A percentile compares a stretch with the other conserved stretches of the same genome.
These are phyloP conservation scores for Turnera subulata DNA, from an alignment of 345 rosid species.

Conservation along the genomic window DNA sequence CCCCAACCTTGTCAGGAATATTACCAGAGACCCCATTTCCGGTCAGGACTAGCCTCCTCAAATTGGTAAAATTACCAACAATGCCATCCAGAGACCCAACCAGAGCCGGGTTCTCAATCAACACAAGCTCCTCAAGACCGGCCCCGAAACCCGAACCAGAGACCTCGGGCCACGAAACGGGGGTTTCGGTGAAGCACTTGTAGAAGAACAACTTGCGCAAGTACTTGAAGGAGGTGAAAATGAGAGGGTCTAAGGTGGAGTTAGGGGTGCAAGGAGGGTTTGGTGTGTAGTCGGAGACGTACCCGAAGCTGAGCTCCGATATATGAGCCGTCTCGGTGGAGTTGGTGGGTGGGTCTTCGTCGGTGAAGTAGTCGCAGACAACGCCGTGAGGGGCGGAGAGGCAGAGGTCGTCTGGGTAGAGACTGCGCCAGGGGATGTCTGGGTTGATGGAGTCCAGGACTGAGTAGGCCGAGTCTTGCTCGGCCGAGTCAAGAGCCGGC, in stretches of 20 bases:
- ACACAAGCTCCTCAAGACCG: constrained; percentile 52
- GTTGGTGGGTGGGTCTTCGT: constrained; percentile 6
- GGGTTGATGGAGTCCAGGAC: constrained; percentile 57
- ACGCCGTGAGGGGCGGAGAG: constrained; percentile 64
- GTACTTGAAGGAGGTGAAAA: constrained; percentile 46
- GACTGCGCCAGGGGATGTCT: constrained; percentile 46
- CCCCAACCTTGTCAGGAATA: constrained; percentile 35
- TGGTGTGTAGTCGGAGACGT: constrained; percentile 52
- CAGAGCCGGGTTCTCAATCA: constrained; percentile 52
- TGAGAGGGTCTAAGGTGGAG: constrained; percentile 46
- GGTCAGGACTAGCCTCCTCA: constrained; percentile 45
- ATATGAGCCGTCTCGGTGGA: constrained; percentile 32
- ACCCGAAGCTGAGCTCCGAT: constrained; percentile 56
- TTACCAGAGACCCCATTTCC: constrained; percentile 56
- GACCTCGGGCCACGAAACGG: constrained; percentile 31
- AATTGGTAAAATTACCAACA: constrained; percentile 34
- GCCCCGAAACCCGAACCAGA: constrained; percentile 31
- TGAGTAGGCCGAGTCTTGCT: constrained; percentile 48
- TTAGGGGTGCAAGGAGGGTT: constrained; percentile 59
- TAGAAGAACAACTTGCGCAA: constrained; percentile 65
- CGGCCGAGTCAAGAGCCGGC: constrained; percentile 41
- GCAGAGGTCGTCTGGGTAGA: constrained; percentile 60
- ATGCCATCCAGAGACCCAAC: constrained; percentile 36
- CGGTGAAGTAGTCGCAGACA: constrained; percentile 45
- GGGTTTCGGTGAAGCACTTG: constrained; percentile 46